A percentile compares a stretch with the other conserved stretches of the same genome.
Evolutionary conservation across 2,329 filamentous ascomycete species (phyloP).

Genomic region (Trichoderma endophyticum): DNA sequence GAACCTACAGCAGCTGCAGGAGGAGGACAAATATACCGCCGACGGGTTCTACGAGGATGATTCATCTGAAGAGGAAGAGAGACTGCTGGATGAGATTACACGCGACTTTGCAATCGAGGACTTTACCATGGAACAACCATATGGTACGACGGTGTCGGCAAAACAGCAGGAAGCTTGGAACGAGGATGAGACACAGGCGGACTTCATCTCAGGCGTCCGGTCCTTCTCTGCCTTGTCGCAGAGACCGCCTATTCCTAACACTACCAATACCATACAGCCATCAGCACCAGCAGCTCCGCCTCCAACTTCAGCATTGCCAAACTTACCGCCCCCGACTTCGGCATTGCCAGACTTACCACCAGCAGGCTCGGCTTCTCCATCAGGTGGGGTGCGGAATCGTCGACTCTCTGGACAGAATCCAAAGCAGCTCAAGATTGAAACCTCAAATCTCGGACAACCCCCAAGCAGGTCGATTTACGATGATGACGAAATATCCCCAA

Average conservation of each 20-base stretch:
- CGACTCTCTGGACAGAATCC: slow-evolving; percentile 76
- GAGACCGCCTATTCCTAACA: slow-evolving; percentile 31
- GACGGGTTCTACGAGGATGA: slow-evolving; percentile 63
- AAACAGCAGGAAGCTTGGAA: slow-evolving; percentile 12
- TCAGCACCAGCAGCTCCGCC: slow-evolving; percentile 46
- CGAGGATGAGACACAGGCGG: neutral
- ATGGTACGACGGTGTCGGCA: neutral
- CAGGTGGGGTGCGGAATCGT: slow-evolving; percentile 64
- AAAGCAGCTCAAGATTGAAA: slow-evolving; percentile 89
- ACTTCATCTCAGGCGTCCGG: slow-evolving; percentile 47
- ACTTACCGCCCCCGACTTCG: slow-evolving; percentile 40
- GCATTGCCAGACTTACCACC: slow-evolving; percentile 45
- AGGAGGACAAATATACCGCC: slow-evolving; percentile 25
- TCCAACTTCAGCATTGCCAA: slow-evolving; percentile 44
- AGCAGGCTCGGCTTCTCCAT: slow-evolving; percentile 31
- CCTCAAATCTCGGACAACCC: slow-evolving; percentile 38
- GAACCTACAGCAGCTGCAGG: slow-evolving; percentile 30
- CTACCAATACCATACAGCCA: slow-evolving; percentile 26
- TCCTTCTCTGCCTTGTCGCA: slow-evolving; percentile 67
- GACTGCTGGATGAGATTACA: slow-evolving; percentile 83
- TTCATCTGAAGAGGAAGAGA: slow-evolving; percentile 69
- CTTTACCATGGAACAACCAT: slow-evolving; percentile 58
- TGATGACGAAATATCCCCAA: slow-evolving; percentile 12
- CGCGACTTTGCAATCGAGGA: slow-evolving; percentile 78
- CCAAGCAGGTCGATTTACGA: slow-evolving; percentile 17